phyloP scores from a whole-genome alignment of 2,329 filamentous ascomycete species.

The Aspergillus novoparasiticus region DNA sequence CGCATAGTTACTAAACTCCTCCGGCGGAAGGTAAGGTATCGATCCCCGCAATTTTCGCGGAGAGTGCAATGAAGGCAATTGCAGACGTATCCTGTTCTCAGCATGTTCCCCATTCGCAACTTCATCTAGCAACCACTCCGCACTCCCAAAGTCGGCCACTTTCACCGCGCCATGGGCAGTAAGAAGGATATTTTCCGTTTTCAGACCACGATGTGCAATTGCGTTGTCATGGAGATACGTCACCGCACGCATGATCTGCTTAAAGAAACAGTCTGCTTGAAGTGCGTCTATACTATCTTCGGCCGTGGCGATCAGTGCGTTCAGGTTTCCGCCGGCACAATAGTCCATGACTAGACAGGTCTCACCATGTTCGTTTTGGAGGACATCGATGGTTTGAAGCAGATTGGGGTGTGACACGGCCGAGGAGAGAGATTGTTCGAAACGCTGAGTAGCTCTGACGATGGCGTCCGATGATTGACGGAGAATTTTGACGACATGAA shows the following conservation, averaged over 20 bases:
- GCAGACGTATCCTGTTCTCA: slow-evolving; percentile 15
- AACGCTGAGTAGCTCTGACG: slow-evolving; percentile 10
- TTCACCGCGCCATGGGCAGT: slow-evolving; percentile 79
- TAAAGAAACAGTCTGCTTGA: slow-evolving; percentile 89
- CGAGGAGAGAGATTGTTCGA: slow-evolving; percentile 21
- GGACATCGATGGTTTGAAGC: slow-evolving; percentile 28
- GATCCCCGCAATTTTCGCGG: slow-evolving; percentile 58
- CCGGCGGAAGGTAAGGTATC: slow-evolving; percentile 82
- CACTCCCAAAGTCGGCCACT: slow-evolving; percentile 85
- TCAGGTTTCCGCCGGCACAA: slow-evolving; percentile 82
- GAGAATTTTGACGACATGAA: slow-evolving; percentile 34
- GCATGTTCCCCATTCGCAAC: not conserved
- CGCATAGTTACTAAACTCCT: slow-evolving; percentile 41
- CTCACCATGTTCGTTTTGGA: slow-evolving; percentile 30
- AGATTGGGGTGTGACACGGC: slow-evolving; percentile 31
- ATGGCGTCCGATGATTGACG: slow-evolving; percentile 20
- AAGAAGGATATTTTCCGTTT: slow-evolving; percentile 91
- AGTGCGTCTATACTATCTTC: slow-evolving; percentile 73
- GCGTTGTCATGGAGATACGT: slow-evolving; percentile 74
- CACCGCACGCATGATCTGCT: slow-evolving; percentile 52
- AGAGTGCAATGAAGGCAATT: not conserved
- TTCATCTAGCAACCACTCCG: slow-evolving; percentile 11
- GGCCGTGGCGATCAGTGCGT: slow-evolving; percentile 76
- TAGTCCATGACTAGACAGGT: slow-evolving; percentile 33
- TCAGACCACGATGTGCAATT: slow-evolving; percentile 91